Base-by-base conservation (phyloP, 495 filamentous ascomycete genomes). In the Hapsidospora chrysogenum region DNA sequence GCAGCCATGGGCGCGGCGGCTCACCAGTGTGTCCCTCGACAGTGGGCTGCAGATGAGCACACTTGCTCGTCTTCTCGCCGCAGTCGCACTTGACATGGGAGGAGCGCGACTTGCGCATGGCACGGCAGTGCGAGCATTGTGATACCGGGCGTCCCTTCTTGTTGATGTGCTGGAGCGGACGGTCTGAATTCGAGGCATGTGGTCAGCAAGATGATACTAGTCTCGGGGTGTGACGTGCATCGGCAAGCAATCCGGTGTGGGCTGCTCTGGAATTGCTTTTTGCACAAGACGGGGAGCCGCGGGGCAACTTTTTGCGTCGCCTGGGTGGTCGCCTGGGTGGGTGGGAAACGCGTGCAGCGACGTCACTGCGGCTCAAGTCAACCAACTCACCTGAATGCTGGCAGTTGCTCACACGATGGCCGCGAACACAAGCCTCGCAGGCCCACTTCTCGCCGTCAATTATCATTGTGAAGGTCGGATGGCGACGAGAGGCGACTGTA, bases 81-180 rank as follows among this genome's bases (percentile, higher is more conserved):
- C 89, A 99, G 55, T 95, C 87, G 66, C 89, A 99, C 61, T 86
- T 87, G 46, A 86, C 74, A 61, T 99, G 89, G 40, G 85, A 80
- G 42, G 89, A 78, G 42, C 92, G 83, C 56, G 86, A 89, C 70
- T 96, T 96, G 71, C 89, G 85, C 64, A 92, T 80, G 44, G 78
- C 72, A 58, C 89, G 86, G 60, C 89, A 99, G 64, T 96, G 89
- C 48, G 81, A 69, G 58, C 89, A 99, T 79, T 99, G 89, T 56
- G 87, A 92, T 49, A 96, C 87, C 45, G 89, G 89, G 46, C 89
- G 80, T 57, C 89, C 89, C 49, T 99, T 96, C 61, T 93, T 94
- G 63, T 89, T 89, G 68, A 96, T 94, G 56, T 89, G 89, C 53
- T 78, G 76, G 41, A 99, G 74, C 43, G 80, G 81, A 46, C 89